Base-by-base conservation (phyloP, 352 stramenopile genomes). In the Globisporangium nagaii region DNA sequence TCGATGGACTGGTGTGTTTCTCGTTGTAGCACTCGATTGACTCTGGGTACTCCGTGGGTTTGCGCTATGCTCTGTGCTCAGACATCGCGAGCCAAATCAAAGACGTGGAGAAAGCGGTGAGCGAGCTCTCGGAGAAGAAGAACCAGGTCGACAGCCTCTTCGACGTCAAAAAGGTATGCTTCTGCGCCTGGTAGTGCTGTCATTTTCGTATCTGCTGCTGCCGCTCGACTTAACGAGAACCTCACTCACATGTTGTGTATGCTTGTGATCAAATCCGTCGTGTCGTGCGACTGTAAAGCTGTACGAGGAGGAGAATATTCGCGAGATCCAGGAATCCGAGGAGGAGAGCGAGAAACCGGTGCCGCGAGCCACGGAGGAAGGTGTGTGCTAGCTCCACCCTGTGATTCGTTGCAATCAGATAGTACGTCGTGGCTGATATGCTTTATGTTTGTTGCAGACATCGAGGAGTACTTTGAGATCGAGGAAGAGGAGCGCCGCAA, bases 271-370 rank as follows among this genome's bases (percentile, higher is more conserved):
- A 2, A 39, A n/a, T n/a, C 37, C 17, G 10, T 17, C 35, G 22
- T 31, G n/a, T 15, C 9, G 12, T 24, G 40, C 40, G n/a, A n/a
- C 10, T 17, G 13, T 48, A 11, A 19, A 86, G 65, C 71, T 93
- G 48, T 95, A 93, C 43, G 82, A 95, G 50, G 65, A 84, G 12
- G 82, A 89, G 43, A 87, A 92, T 40, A 95, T 95, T 51, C 77
- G 74, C 19, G 82, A 95, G 48, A 95, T 95, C 44, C 72, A 90
- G 31, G 81, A 95, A 56, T 84, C 80, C 2, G 80, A 92, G 56
- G 80, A 74, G 50, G 75, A 95, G 53, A 95, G 84, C 47, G 73
- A 93, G 3, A 61, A 55, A 13, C 49, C 62, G 1, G 62, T 80
- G 35, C 56, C 72, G 3, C 60, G 59, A 41, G 78, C 73, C 17